Base-by-base conservation (phyloP, 148 eudicot genomes). In the Rhododendron ferrugineum region DNA sequence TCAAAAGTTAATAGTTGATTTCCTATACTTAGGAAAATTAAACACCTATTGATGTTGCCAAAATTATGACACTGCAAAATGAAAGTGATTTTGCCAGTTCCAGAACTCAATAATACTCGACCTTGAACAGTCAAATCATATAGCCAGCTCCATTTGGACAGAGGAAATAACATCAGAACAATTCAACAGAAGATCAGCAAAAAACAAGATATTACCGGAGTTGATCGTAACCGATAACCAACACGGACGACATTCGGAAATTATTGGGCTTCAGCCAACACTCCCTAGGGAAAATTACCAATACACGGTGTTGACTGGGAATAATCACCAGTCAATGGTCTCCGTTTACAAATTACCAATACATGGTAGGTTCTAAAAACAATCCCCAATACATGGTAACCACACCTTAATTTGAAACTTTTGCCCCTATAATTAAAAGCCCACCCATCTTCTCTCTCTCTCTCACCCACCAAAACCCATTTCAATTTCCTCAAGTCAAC, bases 211-310 rank as follows among this genome's bases (percentile, higher is more conserved):
- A 42, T 88, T 90, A 88, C 90, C 91, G 89, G 83, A 46, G 99
- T 96, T 86, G 99, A 90, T 82, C 96, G 88, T 72, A 96, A 93
- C 20, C 98, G 92, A 86, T 81, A 96, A 72, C 99, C 98, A 89
- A 96, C 99, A 79, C 99, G 98, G 94, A 96, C 94, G 84, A 95
- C 99, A 86, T 96, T 96, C 83, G 95, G 98, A 82, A 96, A 96
- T 87, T 96, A 96, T 82, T 96, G 98, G 86, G 97, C 99, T 90
- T 96, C 99, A 88, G 88, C 89, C 56, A 96, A 82, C 46, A 44
- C 46, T 7, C 46, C 36, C 36, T 34, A 50, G 58, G 11, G 58
- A 52, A 52, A 52, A 52, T 52, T 52, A 4, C 58, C 20, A 52
- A 52, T 13, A 14, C 18, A 52, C 58, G 18, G 58, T 15, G 20